Percentiles rank a stretch among this genome's conserved stretches.
Conservation (phyloP, 257 asterid species). For the Perilla frutescens region DNA sequence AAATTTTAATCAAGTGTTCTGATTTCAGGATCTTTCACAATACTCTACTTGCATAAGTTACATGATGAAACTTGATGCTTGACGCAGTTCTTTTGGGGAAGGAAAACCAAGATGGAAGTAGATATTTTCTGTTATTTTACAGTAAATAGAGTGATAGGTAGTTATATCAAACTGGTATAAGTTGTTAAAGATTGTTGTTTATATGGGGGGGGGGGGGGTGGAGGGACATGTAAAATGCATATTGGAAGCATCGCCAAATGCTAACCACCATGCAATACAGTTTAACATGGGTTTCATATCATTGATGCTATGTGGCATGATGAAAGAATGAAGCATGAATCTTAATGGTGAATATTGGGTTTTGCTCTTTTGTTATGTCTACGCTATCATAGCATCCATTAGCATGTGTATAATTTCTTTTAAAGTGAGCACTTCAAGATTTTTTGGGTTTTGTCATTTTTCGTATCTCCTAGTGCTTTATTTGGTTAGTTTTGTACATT, state of each 20-base stretch:
- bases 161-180: not conserved
- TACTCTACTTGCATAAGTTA: conserved; percentile 4
- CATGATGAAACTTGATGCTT: not conserved
- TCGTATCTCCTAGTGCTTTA: not conserved
- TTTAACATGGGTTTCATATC: conserved; percentile 1
- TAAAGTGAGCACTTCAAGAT: conserved; percentile 1
- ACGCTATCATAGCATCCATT: not conserved
- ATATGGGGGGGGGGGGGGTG: not conserved
- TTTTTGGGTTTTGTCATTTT: not conserved
- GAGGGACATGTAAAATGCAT: not conserved
- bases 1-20: not conserved
- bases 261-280: not conserved
- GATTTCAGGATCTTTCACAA: not conserved
- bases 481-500: not conserved
- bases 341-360: not conserved
- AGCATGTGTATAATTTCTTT: not conserved
- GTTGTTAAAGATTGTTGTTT: conserved; percentile 10
- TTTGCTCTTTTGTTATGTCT: not conserved
- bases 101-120: not conserved
- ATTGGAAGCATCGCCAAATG: not conserved
- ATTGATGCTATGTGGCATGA: not conserved
- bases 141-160: not conserved
- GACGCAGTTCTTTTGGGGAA: not conserved
- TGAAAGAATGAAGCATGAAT: not conserved
- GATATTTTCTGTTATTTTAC: not conserved